Evolutionary conservation across 2,329 filamentous ascomycete genomes (phyloP).

Genomic region (Aaosphaeria pasadenensis): DNA sequence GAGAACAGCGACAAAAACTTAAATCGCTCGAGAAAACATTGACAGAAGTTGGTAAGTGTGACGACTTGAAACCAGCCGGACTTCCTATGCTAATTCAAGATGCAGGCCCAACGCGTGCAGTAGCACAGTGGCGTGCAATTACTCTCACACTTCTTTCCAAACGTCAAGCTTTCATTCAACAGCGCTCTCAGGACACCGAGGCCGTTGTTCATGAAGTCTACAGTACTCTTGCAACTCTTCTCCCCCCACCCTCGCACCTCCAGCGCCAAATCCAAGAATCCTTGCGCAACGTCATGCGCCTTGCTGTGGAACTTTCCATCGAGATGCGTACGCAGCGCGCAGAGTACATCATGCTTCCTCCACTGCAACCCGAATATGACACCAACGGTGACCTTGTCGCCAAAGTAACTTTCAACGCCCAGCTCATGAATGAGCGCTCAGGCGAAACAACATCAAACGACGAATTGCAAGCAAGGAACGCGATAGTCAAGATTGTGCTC

Average conservation of each 20-base stretch:
- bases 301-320: conserved; percentile 85
- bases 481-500: conserved; percentile 84
- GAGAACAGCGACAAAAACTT: conserved; percentile 95
- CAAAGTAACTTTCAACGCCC: conserved; percentile 87
- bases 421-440: conserved; percentile 90
- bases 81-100: background rate
- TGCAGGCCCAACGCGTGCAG: conserved; percentile 70
- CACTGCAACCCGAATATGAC: conserved; percentile 91
- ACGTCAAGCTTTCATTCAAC: conserved; percentile 73
- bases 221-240: conserved; percentile 75
- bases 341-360: conserved; percentile 98
- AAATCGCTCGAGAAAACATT: conserved; percentile 93
- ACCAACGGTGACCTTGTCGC: conserved; percentile 84
- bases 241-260: conserved; percentile 80
- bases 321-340: conserved; percentile 97
- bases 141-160: conserved; percentile 86
- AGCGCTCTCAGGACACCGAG: conserved; percentile 87
- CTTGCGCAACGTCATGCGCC: conserved; percentile 79
- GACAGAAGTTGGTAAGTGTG: conserved; percentile 66
- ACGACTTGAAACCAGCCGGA: background rate
- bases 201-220: conserved; percentile 93
- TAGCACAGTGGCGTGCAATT: conserved; percentile 94
- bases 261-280: conserved; percentile 79
- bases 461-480: conserved; percentile 71
- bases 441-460: conserved; percentile 70